Evolutionary conservation across 2,329 filamentous ascomycete genomes (phyloP), one percentile per base, ranked within the genome.

Genomic region (Nigrospora sphaerica): DNA sequence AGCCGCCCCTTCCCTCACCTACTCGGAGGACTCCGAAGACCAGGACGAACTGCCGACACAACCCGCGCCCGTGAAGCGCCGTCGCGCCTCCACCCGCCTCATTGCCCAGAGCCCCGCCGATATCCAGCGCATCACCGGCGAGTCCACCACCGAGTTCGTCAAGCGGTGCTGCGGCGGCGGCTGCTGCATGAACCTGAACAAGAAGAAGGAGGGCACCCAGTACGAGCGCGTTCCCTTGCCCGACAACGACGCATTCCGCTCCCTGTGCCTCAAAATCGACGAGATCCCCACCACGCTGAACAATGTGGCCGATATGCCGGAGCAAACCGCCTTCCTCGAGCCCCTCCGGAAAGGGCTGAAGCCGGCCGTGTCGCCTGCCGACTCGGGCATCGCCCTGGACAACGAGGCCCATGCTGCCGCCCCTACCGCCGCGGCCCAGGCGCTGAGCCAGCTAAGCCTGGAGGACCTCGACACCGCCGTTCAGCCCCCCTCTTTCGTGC

Each of bases 401-500:
- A 58, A 65, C 36, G 53, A 59, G 14, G 59, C 60, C 32, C 62
- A 61, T 16, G 72, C 73, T 42, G 61, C 47, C 28, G 32, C 47
- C 28, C 44, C 43, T 12, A 36, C 57, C 33, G 53, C 56, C 23
- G 44, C 42, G 14, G 19, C 19, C 42, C 42, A 54, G 32, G 45
- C 35, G n/a, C 47, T 57, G 18, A 53, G 57, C 45, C 59, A 59
- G 32, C 59, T 66, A 10, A 55, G 55, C 32, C 58, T 73, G 12
- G 68, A 73, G 38, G 60, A 69, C 35, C 62, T 81, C 47, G 73
- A 84, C 56, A 83, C 80, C 3, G 62, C 69, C 11, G 74, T 81
- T 49, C 85, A 92, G 61, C 92, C 93, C 16, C 93, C 93, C 7
- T 77, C 75, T 49, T 98, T 91, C 59, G 91, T 98, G 45, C 89